Percentiles rank a stretch among this genome's conserved stretches.
Conservation (phyloP, 140 eudicot genomes). For the Ambrosia hybrid region DNA sequence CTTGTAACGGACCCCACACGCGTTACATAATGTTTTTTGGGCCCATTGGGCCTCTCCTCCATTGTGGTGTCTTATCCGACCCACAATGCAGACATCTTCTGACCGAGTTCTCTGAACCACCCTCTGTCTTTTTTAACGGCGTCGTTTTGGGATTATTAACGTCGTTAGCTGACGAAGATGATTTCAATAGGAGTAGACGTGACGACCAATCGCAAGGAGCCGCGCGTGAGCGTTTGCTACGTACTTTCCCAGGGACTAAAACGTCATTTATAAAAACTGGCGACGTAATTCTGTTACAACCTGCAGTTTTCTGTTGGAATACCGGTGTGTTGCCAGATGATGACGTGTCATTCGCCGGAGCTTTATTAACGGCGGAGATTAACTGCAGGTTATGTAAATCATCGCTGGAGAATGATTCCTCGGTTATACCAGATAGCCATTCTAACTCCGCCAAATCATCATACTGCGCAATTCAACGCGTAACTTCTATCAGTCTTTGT, state of each 20-base stretch:
- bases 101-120: conserved; percentile 31
- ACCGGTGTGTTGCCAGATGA: conserved; percentile 35
- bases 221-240: conserved; percentile 97
- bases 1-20: conserved; percentile 93
- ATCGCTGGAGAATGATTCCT: conserved; percentile 88
- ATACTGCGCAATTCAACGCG: conserved; percentile 44
- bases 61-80: conserved; percentile 95
- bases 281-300: conserved; percentile 35
- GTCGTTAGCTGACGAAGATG: conserved; percentile 27
- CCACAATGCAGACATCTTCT: conserved; percentile 88
- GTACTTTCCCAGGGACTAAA: conserved; percentile 81
- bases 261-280: conserved; percentile 61
- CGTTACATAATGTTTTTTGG: conserved; percentile 88
- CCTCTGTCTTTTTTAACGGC: conserved; percentile 31
- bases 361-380: conserved; percentile 46
- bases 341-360: conserved; percentile 45
- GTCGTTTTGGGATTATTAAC: conserved; percentile 22
- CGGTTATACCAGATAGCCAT: conserved; percentile 90
- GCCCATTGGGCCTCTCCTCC: conserved; percentile 98
- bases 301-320: conserved; percentile 29
- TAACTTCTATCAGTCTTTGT: conserved; percentile 10
- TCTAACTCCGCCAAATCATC: conserved; percentile 97
- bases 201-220: conserved; percentile 97
- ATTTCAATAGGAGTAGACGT: conserved; percentile 58
- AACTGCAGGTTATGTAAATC: conserved; percentile 58